Evolutionary conservation across 169 alveolate genomes (phyloP).

Genomic region (Perkinsus marinus): DNA sequence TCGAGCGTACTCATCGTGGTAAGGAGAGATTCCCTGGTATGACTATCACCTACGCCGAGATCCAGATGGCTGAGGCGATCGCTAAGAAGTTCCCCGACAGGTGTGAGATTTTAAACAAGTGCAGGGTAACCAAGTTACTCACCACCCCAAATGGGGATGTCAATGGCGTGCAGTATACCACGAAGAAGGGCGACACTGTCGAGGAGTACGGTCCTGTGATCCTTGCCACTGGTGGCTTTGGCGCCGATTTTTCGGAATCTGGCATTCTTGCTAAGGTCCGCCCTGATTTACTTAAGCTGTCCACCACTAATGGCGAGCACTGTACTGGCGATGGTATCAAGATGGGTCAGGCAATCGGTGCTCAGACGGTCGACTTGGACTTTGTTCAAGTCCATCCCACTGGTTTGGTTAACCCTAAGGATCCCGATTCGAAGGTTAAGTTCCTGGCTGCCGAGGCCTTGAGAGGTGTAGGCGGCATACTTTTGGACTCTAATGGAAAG

Average conservation of each 20-base stretch:
- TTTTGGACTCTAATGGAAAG: slow-evolving; percentile 29
- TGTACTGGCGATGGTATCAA: slow-evolving; percentile 34
- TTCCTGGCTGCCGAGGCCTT: slow-evolving; percentile 38
- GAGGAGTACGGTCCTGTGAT: slow-evolving; percentile 21
- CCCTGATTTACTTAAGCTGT: slow-evolving; percentile 12
- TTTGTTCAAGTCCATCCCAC: slow-evolving; percentile 35
- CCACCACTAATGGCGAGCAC: slow-evolving; percentile 18
- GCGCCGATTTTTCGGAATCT: slow-evolving; percentile 30
- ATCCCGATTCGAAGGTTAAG: slow-evolving; percentile 29
- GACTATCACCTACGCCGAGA: slow-evolving; percentile 32
- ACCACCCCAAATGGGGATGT: slow-evolving; percentile 18
- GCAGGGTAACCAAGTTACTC: slow-evolving; percentile 3
- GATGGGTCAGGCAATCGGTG: slow-evolving; percentile 30
- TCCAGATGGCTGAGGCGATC: slow-evolving; percentile 20
- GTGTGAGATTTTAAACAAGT: slow-evolving; percentile 13
- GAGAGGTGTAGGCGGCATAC: slow-evolving; percentile 34
- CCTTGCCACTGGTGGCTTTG: slow-evolving; percentile 38
- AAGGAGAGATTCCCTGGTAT: slow-evolving; percentile 31
- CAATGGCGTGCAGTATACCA: background rate
- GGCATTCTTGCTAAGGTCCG: slow-evolving; percentile 25
- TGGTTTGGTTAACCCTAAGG: slow-evolving; percentile 22
- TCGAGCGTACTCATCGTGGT: slow-evolving; percentile 35
- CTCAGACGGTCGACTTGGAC: slow-evolving; percentile 22
- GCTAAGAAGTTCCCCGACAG: slow-evolving; percentile 12
- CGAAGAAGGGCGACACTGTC: background rate